Conservation (phyloP, 805 yeast genomes). For the Ogataea pignaliae region DNA sequence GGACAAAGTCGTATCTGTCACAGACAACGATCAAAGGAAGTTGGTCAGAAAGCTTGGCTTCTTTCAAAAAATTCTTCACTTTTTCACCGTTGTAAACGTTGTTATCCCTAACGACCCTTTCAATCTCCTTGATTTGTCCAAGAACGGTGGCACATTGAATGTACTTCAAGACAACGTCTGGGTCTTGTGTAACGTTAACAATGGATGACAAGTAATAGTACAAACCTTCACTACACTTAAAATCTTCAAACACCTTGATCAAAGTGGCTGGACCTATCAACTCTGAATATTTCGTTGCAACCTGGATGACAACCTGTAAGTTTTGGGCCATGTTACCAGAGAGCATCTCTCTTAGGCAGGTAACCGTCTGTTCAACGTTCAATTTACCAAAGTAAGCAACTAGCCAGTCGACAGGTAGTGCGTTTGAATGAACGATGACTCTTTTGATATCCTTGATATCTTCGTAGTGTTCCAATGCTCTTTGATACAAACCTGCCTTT, state of each 20-base stretch:
- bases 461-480: constrained; percentile 94
- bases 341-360: constrained; percentile 83
- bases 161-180: constrained; percentile 93
- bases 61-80: constrained; percentile 95
- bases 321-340: constrained; percentile 76
- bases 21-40: constrained; percentile 94
- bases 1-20: constrained; percentile 86
- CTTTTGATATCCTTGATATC: constrained; percentile 94
- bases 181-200: constrained; percentile 89
- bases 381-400: constrained; percentile 88
- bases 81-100: constrained; percentile 94
- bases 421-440: constrained; percentile 82
- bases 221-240: constrained; percentile 87
- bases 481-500: constrained; percentile 91
- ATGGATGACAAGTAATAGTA: constrained; percentile 91
- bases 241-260: constrained; percentile 90
- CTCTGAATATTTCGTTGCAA: constrained; percentile 94
- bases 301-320: constrained; percentile 90
- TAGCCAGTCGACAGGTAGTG: constrained; percentile 89
- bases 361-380: constrained; percentile 88
- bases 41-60: constrained; percentile 90
- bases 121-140: constrained; percentile 90
- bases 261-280: constrained; percentile 81
- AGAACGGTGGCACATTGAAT: constrained; percentile 90
- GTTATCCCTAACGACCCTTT: constrained; percentile 92